phyloP scores from a whole-genome alignment of 768 basidiomycete species.

The Tulasnella sp. region DNA sequence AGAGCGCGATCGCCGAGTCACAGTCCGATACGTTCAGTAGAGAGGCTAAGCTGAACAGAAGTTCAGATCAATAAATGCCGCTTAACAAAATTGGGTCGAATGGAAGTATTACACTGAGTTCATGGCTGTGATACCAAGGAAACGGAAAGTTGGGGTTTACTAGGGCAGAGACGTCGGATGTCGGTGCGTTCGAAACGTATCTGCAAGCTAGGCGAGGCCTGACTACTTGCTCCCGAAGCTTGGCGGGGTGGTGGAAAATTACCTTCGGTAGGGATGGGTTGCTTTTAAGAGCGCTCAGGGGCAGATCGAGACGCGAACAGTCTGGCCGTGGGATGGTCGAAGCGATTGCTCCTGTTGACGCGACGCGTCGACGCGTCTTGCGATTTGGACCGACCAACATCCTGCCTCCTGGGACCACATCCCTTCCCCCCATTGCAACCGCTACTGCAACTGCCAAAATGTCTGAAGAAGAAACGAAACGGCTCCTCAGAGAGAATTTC shows the following conservation, averaged over 20 bases:
- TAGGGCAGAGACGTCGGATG: too few relatives aligned
- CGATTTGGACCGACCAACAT: not conserved
- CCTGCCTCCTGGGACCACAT: not conserved
- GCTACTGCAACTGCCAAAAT: not conserved
- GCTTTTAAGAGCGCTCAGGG: not conserved
- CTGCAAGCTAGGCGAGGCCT: too few relatives aligned
- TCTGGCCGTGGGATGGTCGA: not conserved
- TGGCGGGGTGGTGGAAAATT: too few relatives aligned
- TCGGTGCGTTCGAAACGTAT: too few relatives aligned
- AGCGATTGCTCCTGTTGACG: not conserved
- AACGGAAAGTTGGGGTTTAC: too few relatives aligned
- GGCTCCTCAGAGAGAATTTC: conserved; percentile 36
- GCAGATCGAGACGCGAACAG: not conserved
- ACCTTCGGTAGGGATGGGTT: too few relatives aligned
- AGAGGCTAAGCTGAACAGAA: not conserved
- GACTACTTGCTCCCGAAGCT: too few relatives aligned
- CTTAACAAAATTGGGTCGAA: too few relatives aligned
- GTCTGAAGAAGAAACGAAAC: conserved; percentile 13
- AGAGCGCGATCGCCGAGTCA: not conserved
- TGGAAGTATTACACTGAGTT: too few relatives aligned
- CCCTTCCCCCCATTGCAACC: not conserved
- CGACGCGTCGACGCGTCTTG: conserved; percentile 7
- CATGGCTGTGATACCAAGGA: too few relatives aligned
- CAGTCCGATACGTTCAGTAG: not conserved
- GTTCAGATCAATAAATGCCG: too few relatives aligned